A percentile compares a stretch with the other conserved stretches of the same genome.
These are phyloP conservation scores for Amylostereum areolatum DNA, from an alignment of 1,284 basidiomycete genomes.

Conservation along the genomic window DNA sequence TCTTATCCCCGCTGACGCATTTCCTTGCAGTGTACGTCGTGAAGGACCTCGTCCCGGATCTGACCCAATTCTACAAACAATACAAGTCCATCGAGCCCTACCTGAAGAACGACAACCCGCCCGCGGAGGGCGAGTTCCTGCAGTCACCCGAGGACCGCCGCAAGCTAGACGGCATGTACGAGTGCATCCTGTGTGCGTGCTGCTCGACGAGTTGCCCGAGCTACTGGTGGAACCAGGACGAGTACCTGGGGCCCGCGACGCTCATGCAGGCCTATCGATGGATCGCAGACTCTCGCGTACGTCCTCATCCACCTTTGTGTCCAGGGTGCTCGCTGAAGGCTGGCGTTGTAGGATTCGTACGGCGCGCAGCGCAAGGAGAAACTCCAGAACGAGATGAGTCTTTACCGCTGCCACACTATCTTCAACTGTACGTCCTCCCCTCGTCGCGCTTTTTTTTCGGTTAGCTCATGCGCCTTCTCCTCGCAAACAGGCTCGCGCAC, in stretches of 20 bases:
- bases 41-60: slow-evolving; percentile 93
- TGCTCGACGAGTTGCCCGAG: slow-evolving; percentile 95
- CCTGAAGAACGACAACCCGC: slow-evolving; percentile 88
- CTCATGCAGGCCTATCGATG: slow-evolving; percentile 95
- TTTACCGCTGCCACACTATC: slow-evolving; percentile 91
- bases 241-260: slow-evolving; percentile 95
- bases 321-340: too few relatives aligned
- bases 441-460: slow-evolving; percentile 1
- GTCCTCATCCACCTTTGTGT: slow-evolving; percentile 20
- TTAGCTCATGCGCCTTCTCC: slow-evolving; percentile 1
- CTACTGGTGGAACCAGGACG: slow-evolving; percentile 99
- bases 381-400: slow-evolving; percentile 90
- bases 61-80: slow-evolving; percentile 96
- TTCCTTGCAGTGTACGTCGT: slow-evolving; percentile 86
- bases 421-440: slow-evolving; percentile 63
- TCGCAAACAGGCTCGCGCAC: slow-evolving; percentile 67
- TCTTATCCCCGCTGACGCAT: neutral
- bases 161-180: slow-evolving; percentile 97
- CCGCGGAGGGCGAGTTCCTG: slow-evolving; percentile 77
- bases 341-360: slow-evolving; percentile 79
- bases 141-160: slow-evolving; percentile 90
- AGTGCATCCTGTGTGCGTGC: slow-evolving; percentile 92
- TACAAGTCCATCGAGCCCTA: slow-evolving; percentile 99
- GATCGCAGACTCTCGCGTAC: slow-evolving; percentile 93
- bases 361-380: slow-evolving; percentile 82